Evolutionary conservation across 805 yeast genomes (phyloP).

Genomic region (Saturnispora dispora): DNA sequence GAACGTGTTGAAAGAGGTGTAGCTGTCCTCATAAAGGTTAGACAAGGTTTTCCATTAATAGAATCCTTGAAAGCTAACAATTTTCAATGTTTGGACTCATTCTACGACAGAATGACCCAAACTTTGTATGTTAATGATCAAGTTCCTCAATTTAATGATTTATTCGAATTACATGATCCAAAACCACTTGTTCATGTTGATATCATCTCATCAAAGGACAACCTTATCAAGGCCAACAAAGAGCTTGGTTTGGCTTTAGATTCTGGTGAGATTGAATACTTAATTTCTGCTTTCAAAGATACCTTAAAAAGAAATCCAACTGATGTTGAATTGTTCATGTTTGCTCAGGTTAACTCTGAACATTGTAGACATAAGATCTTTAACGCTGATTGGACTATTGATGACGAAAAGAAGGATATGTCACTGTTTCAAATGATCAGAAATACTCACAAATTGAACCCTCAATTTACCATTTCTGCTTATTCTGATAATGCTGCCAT

Average conservation of each 20-base stretch:
- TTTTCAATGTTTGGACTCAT: slow-evolving; percentile 51
- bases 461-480: slow-evolving; percentile 82
- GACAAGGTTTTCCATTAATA: slow-evolving; percentile 60
- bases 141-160: slow-evolving; percentile 58
- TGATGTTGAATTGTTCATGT: slow-evolving; percentile 96
- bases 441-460: slow-evolving; percentile 76
- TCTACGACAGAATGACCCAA: slow-evolving; percentile 95
- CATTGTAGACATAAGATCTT: slow-evolving; percentile 99
- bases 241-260: slow-evolving; percentile 91
- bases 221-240: slow-evolving; percentile 67
- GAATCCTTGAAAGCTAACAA: slow-evolving; percentile 42
- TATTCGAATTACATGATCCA: slow-evolving; percentile 72
- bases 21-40: slow-evolving; percentile 60
- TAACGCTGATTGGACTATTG: slow-evolving; percentile 97
- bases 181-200: slow-evolving; percentile 76
- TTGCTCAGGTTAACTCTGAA: slow-evolving; percentile 98
- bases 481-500: slow-evolving; percentile 98
- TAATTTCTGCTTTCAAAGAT: slow-evolving; percentile 71
- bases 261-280: slow-evolving; percentile 83
- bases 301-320: slow-evolving; percentile 83
- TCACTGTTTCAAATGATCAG: slow-evolving; percentile 91
- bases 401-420: slow-evolving; percentile 61
- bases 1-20: slow-evolving; percentile 89
- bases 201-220: slow-evolving; percentile 44
- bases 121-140: slow-evolving; percentile 42